Evolutionary conservation across 2,329 filamentous ascomycete species (phyloP).

Genomic region (Ophiocordyceps camponoti-floridani): DNA sequence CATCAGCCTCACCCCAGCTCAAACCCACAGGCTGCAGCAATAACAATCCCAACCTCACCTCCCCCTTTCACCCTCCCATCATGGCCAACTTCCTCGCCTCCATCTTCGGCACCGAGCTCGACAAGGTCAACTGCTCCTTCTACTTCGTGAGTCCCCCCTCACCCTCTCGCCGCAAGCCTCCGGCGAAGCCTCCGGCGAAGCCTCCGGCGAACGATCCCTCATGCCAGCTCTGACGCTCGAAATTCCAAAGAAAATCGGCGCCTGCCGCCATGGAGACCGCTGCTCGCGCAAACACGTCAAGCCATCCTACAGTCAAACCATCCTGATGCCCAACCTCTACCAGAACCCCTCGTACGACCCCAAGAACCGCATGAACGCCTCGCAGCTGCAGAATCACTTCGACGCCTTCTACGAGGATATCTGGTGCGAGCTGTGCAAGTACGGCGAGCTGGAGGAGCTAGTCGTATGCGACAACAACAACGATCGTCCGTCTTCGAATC

Average conservation of each 20-base stretch:
- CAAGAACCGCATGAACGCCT: conserved; percentile 91
- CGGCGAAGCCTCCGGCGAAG: no score
- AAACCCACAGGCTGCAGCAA: no score
- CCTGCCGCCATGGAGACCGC: conserved; percentile 93
- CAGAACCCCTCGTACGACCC: conserved; percentile 96
- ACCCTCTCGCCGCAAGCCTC: no score
- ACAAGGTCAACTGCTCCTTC: conserved; percentile 99
- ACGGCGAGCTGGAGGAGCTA: conserved; percentile 90
- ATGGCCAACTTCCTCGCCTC: conserved; percentile 99
- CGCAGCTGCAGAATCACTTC: conserved; percentile 97
- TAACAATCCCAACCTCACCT: not conserved
- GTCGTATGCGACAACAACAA: conserved; percentile 99
- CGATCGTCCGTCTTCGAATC: conserved; percentile 47
- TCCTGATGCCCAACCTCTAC: conserved; percentile 96
- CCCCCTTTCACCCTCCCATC: conserved; percentile 20
- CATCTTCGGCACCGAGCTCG: conserved; percentile 98
- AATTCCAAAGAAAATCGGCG: conserved; percentile 63
- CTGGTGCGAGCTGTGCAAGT: conserved; percentile 99
- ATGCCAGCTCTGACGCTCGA: no score
- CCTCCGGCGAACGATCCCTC: no score
- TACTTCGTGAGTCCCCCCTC: conserved; percentile 36
- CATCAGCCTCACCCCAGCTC: conserved; percentile 1
- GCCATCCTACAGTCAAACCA: conserved; percentile 92
- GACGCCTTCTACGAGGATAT: conserved; percentile 99
- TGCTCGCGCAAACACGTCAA: conserved; percentile 99